Conservation (phyloP, 257 asterid genomes). For the Dorcoceras hygrometricum region DNA sequence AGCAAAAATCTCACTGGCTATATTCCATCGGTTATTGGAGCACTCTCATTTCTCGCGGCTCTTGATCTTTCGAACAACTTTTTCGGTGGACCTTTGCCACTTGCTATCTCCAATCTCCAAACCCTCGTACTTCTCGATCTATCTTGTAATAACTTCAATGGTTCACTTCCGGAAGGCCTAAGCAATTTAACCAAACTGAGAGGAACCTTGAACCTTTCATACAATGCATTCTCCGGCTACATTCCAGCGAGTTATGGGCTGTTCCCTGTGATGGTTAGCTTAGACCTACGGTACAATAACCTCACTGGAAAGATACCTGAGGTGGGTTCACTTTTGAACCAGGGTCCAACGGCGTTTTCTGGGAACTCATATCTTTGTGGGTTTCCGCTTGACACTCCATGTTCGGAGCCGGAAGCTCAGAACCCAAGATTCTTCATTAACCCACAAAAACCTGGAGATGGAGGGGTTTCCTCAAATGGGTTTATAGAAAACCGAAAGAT, state of each 20-base stretch:
- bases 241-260: slow-evolving; percentile 69
- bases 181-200: slow-evolving; percentile 48
- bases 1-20: slow-evolving; percentile 70
- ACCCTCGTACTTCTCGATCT: slow-evolving; percentile 66
- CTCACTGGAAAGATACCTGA: slow-evolving; percentile 82
- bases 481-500: slow-evolving; percentile 29
- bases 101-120: slow-evolving; percentile 49
- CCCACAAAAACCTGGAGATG: slow-evolving; percentile 47
- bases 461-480: slow-evolving; percentile 40
- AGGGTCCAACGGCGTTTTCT: slow-evolving; percentile 94
- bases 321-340: slow-evolving; percentile 77
- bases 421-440: slow-evolving; percentile 45
- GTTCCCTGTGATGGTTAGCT: slow-evolving; percentile 75
- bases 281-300: slow-evolving; percentile 69
- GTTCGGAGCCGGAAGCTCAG: slow-evolving; percentile 58
- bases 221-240: slow-evolving; percentile 68
- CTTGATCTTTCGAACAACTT: slow-evolving; percentile 73
- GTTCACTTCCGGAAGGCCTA: slow-evolving; percentile 59
- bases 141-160: slow-evolving; percentile 68
- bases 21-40: slow-evolving; percentile 86
- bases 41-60: slow-evolving; percentile 51
- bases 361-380: slow-evolving; percentile 89
- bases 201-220: slow-evolving; percentile 81
- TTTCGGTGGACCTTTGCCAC: slow-evolving; percentile 74
- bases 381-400: slow-evolving; percentile 60